These are phyloP conservation scores for Aquilaria sinensis DNA, from an alignment of 345 rosid genomes.

Conservation along the genomic window DNA sequence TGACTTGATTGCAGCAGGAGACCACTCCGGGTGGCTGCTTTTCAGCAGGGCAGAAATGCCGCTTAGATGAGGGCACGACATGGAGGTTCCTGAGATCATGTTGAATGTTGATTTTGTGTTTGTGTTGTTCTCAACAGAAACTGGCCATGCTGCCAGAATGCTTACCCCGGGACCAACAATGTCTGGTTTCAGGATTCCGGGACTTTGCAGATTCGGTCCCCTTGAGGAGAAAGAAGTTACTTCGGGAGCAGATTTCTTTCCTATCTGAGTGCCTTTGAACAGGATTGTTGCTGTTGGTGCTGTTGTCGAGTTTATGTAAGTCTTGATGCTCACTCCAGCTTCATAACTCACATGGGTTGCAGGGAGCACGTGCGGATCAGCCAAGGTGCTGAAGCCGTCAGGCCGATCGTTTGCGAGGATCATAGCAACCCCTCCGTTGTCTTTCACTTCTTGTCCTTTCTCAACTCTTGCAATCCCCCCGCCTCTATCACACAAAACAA, in stretches of 20 bases:
- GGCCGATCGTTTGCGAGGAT: conserved; percentile 25
- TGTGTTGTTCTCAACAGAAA: conserved; percentile 13
- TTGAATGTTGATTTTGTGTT: conserved; percentile 25
- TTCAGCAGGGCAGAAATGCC: conserved; percentile 43
- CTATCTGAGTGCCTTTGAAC: conserved; percentile 25
- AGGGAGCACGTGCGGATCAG: conserved; percentile 35
- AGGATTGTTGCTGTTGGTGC: conserved; percentile 22
- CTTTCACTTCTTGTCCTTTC: conserved; percentile 31
- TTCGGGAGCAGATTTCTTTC: conserved; percentile 21
- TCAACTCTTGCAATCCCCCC: conserved; percentile 20
- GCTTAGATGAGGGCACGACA: conserved; percentile 48
- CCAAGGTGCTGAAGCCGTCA: conserved; percentile 18
- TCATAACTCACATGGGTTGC: conserved; percentile 27
- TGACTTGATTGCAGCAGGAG: conserved; percentile 40
- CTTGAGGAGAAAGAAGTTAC: conserved; percentile 38
- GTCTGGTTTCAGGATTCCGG: conserved; percentile 45
- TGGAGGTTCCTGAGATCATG: conserved; percentile 38
- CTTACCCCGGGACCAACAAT: conserved; percentile 35
- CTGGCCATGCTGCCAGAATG: conserved; percentile 33
- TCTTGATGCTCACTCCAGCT: conserved; percentile 24
- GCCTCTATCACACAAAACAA: conserved; percentile 32
- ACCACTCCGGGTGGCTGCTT: conserved; percentile 37
- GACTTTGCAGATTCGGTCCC: conserved; percentile 29
- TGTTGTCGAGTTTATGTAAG: conserved; percentile 21
- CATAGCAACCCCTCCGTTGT: conserved; percentile 37